These are phyloP conservation scores for Lathyrus tuberosus DNA, from an alignment of 306 rosid genomes.

Conservation along the genomic window DNA sequence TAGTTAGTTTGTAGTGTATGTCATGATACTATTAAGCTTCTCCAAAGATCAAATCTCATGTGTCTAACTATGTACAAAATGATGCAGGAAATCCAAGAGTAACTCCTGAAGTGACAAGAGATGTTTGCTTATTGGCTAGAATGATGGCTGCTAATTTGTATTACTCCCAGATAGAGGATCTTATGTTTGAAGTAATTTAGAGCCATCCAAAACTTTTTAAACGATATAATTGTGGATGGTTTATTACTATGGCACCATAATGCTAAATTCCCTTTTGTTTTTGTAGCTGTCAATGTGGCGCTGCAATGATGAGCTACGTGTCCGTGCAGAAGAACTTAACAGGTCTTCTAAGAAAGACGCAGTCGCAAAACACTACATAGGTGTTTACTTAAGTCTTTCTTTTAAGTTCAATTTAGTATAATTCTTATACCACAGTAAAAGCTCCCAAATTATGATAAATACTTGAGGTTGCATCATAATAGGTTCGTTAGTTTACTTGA, in stretches of 20 bases:
- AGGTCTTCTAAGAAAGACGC: slow-evolving; percentile 74
- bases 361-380: slow-evolving; percentile 95
- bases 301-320: slow-evolving; percentile 91
- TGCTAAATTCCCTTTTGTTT: slow-evolving; percentile 28
- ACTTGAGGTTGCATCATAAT: slow-evolving; percentile 18
- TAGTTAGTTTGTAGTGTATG: slow-evolving; percentile 1
- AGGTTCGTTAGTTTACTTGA: slow-evolving; percentile 1
- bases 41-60: not conserved
- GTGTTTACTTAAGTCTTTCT: slow-evolving; percentile 46
- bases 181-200: slow-evolving; percentile 88
- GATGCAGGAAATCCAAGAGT: slow-evolving; percentile 95
- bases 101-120: slow-evolving; percentile 98
- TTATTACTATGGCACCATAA: slow-evolving; percentile 16
- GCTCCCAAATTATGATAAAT: slow-evolving; percentile 14
- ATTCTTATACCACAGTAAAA: slow-evolving; percentile 4
- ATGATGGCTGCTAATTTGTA: slow-evolving; percentile 99
- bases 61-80: slow-evolving; percentile 34
- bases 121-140: slow-evolving; percentile 95
- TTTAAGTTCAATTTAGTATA: not conserved
- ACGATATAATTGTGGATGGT: slow-evolving; percentile 25
- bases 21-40: not conserved
- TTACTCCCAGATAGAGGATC: slow-evolving; percentile 97
- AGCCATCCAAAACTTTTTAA: slow-evolving; percentile 27
- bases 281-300: slow-evolving; percentile 99
- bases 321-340: slow-evolving; percentile 74